These are phyloP conservation scores for apple (Malus domestica) DNA, from an alignment of 306 rosid genomes.

Conservation along the genomic window ASM211411v1 NC_041803.1:34793001-34793500, in stretches of 20 bases:
- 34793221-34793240: conserved; percentile 19
- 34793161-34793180: background rate
- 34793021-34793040: too few relatives aligned
- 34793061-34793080: too few relatives aligned
- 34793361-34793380: conserved; percentile 2
- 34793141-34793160: background rate
- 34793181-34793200: background rate
- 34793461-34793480: conserved; percentile 8
- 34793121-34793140: too few relatives aligned
- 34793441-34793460: background rate
- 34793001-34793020: too few relatives aligned
- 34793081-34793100: too few relatives aligned
- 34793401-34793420: background rate
- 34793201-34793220: background rate
- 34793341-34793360: conserved; percentile 20
- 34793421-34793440: background rate
- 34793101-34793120: too few relatives aligned
- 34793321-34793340: conserved; percentile 23
- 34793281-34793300: conserved; percentile 50
- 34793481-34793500: background rate
- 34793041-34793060: too few relatives aligned
- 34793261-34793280: conserved; percentile 23
- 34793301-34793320: conserved; percentile 25
- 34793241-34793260: conserved; percentile 29
- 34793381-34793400: background rate